Base-by-base conservation (phyloP, 176 grass and related monocot species). In the Carex cristatella region DNA sequence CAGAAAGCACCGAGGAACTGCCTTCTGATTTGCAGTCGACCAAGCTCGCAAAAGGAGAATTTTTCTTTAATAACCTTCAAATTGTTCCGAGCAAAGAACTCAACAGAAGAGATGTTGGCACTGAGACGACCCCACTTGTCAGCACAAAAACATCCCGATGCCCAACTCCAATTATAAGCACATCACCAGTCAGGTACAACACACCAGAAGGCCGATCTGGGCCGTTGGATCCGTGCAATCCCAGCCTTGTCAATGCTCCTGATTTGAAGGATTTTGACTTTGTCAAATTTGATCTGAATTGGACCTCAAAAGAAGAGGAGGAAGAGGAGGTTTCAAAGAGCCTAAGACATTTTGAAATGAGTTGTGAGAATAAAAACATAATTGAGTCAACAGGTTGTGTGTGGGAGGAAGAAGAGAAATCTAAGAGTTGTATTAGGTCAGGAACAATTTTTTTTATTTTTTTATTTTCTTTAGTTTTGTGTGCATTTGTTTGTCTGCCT, bases 281-380 rank as follows among this genome's bases (percentile, higher is more conserved):
- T 2, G 87, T 94, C 15, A 95, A 99, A 86, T 89, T 99, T 30
- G 89, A 94, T 60, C 90, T 95, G 10, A 92, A 91, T 89, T 99
- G 93, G 96, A 94, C 77, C 90, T 91, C 96, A 15, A 99, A 92
- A 81, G 96, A 95, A 83, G 96, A 99, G 89, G 96, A 98, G 28
- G 93, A 98, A 51, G 93, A 94, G 65, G 96, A 99, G 65, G 87
- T 99, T 40, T 99, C 93, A n/a, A 99, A 92, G 88, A 99, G 96
- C 82, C 79, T 99, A 49, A 73, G 96, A 72, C 96, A 99, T 69
- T 94, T 94, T 37, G 96, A 99, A 80, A 88, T 85, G 48, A 92
- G 58, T 33, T 64, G 62, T 64, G 80, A 83, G 23, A 99, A 87
- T 16, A 88, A 84, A 12, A 88, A 80, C 14, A 81, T 79, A 42